Conservation (phyloP, 2,329 filamentous ascomycete species). For the Cladosporium oxysporum region DNA sequence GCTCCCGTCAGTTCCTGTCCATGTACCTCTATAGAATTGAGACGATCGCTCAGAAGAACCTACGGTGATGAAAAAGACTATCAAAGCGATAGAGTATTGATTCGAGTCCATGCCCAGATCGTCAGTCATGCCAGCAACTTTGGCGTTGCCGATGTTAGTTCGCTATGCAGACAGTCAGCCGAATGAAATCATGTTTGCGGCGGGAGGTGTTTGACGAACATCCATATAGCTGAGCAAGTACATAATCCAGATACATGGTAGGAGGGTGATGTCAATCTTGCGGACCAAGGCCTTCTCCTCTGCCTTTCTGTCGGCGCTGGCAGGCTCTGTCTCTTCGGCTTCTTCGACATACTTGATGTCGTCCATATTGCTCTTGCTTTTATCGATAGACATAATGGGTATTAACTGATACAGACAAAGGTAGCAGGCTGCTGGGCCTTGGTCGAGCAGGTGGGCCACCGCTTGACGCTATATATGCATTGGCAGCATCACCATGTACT, state of each 20-base stretch:
- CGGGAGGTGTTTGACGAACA: slow-evolving; percentile 19
- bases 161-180: slow-evolving; percentile 21
- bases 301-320: slow-evolving; percentile 25
- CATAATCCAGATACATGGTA: slow-evolving; percentile 54
- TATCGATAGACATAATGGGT: background rate
- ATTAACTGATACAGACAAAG: background rate
- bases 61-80: slow-evolving; percentile 49
- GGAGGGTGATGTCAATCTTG: slow-evolving; percentile 47
- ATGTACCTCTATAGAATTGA: background rate
- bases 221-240: slow-evolving; percentile 53
- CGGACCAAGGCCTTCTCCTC: slow-evolving; percentile 49
- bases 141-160: slow-evolving; percentile 52
- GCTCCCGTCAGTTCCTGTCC: background rate
- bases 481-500: background rate
- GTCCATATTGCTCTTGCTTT: slow-evolving; percentile 14
- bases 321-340: slow-evolving; percentile 8
- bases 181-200: background rate
- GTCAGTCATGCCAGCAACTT: slow-evolving; percentile 52
- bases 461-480: slow-evolving; percentile 3
- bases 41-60: background rate
- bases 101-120: slow-evolving; percentile 51
- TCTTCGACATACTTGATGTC: slow-evolving; percentile 30
- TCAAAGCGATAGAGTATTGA: slow-evolving; percentile 53
- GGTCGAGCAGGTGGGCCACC: background rate
- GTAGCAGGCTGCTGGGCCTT: background rate